phyloP scores from a whole-genome alignment of 2,329 filamentous ascomycete species.

The Rutstroemia sydowiana region DNA sequence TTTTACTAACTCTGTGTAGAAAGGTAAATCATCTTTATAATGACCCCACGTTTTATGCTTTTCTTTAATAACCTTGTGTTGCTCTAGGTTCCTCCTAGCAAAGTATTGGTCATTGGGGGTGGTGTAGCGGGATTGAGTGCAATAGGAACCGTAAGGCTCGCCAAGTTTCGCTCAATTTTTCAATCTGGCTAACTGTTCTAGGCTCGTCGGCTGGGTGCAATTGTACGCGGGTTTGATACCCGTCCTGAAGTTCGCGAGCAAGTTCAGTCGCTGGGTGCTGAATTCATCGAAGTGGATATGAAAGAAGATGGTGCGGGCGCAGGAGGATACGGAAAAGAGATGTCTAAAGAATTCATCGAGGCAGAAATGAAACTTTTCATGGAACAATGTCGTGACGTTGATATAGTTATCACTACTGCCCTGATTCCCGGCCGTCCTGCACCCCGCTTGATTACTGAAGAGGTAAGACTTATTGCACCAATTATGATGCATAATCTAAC shows the following conservation, averaged over 20 bases:
- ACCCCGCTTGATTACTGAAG: conserved; percentile 75
- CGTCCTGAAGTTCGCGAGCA: conserved; percentile 80
- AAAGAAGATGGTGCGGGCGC: conserved; percentile 78
- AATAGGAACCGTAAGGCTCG: conserved; percentile 59
- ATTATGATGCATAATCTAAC: neutral
- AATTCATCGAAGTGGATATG: conserved; percentile 81
- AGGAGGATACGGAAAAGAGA: conserved; percentile 86
- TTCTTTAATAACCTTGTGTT: neutral
- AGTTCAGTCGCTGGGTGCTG: conserved; percentile 81
- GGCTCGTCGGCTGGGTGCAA: conserved; percentile 78
- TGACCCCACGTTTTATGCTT: neutral
- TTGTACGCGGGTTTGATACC: conserved; percentile 88
- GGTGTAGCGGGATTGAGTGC: conserved; percentile 84
- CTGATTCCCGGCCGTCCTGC: conserved; percentile 79
- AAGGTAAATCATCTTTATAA: conserved; percentile 20
- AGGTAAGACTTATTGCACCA: conserved; percentile 37
- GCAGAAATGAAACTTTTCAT: conserved; percentile 90
- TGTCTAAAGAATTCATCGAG: conserved; percentile 89
- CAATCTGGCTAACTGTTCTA: neutral
- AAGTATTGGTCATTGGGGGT: conserved; percentile 83
- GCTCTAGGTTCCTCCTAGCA: conserved; percentile 75
- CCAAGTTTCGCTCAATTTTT: conserved; percentile 1
- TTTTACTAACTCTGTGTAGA: conserved; percentile 21
- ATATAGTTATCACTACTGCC: conserved; percentile 91
- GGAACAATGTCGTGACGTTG: conserved; percentile 78